A percentile compares a stretch with the other conserved stretches of the same genome.
Conservation (phyloP, 2,329 filamentous ascomycete genomes). For the Phoma sp. region DNA sequence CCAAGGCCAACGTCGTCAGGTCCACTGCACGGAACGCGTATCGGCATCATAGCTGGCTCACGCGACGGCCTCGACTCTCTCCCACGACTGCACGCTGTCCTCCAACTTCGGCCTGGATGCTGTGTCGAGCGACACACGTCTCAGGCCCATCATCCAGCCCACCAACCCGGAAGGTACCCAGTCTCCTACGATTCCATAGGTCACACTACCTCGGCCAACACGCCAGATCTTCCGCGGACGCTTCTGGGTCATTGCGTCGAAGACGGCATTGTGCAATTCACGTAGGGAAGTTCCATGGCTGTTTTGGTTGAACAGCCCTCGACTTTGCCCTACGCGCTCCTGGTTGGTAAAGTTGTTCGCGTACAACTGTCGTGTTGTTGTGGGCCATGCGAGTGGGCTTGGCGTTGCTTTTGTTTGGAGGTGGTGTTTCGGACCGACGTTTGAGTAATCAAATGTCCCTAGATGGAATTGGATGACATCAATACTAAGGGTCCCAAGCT, state of each 20-base stretch:
- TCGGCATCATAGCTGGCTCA: background rate
- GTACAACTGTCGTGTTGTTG: conserved; percentile 45
- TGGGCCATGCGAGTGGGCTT: conserved; percentile 49
- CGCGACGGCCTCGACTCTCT: conserved; percentile 35
- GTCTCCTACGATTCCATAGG: conserved; percentile 85
- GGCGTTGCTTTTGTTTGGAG: conserved; percentile 44
- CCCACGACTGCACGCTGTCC: conserved; percentile 56
- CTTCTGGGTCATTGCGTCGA: conserved; percentile 81
- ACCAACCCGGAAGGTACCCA: conserved; percentile 80
- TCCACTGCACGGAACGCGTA: conserved; percentile 4
- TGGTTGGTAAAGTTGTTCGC: conserved; percentile 50
- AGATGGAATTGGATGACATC: conserved; percentile 88
- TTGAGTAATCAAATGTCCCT: conserved; percentile 85
- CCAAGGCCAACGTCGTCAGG: conserved; percentile 5
- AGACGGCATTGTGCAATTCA: conserved; percentile 84
- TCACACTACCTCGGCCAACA: conserved; percentile 81
- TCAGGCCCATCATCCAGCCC: conserved; percentile 91
- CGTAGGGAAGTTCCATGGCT: conserved; percentile 74
- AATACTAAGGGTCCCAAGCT: conserved; percentile 78
- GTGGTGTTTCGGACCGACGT: conserved; percentile 59
- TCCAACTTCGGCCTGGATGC: conserved; percentile 49
- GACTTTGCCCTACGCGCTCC: conserved; percentile 52
- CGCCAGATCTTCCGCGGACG: conserved; percentile 69
- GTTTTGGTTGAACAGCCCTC: conserved; percentile 60
- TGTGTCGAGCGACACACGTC: conserved; percentile 57